Percentiles rank a stretch among this genome's conserved stretches.
Conservation (phyloP, 257 asterid species). For the Solanum ossicruentum region DNA sequence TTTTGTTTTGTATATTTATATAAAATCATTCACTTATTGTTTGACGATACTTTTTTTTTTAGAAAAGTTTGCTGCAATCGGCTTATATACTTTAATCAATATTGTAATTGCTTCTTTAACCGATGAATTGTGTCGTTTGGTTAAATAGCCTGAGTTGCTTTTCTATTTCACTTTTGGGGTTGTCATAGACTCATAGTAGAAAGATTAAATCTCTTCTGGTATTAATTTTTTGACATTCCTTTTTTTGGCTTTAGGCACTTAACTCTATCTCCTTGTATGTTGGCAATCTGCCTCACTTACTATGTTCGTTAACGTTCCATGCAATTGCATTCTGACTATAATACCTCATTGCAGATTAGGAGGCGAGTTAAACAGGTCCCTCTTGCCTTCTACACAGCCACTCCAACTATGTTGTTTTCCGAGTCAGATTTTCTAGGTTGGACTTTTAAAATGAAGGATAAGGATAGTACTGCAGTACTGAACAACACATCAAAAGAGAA, state of each 20-base stretch:
- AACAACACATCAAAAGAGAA: slow-evolving; percentile 1
- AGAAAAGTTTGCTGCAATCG: neutral
- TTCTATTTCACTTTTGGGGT: neutral
- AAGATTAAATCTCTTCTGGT: neutral
- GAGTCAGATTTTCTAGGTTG: slow-evolving; percentile 78
- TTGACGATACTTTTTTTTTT: neutral
- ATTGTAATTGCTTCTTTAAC: neutral
- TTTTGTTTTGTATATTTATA: neutral
- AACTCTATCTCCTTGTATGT: neutral
- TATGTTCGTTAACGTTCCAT: neutral
- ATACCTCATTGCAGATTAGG: slow-evolving; percentile 44
- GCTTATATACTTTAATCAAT: neutral
- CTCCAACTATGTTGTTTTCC: slow-evolving; percentile 58
- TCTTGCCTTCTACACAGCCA: slow-evolving; percentile 67
- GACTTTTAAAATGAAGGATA: slow-evolving; percentile 40
- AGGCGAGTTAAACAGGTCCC: slow-evolving; percentile 90
- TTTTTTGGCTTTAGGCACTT: neutral
- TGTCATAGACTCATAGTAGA: neutral
- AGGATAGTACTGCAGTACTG: neutral
- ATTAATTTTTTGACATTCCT: neutral
- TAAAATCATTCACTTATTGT: neutral
- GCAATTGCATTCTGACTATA: neutral
- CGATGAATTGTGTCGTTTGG: neutral
- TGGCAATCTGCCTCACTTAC: neutral
- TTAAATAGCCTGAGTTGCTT: neutral